Percentiles rank a stretch among this genome's conserved stretches.
Evolutionary conservation across 495 filamentous ascomycete species (phyloP).

Genomic region (Neurospora cerealis): DNA sequence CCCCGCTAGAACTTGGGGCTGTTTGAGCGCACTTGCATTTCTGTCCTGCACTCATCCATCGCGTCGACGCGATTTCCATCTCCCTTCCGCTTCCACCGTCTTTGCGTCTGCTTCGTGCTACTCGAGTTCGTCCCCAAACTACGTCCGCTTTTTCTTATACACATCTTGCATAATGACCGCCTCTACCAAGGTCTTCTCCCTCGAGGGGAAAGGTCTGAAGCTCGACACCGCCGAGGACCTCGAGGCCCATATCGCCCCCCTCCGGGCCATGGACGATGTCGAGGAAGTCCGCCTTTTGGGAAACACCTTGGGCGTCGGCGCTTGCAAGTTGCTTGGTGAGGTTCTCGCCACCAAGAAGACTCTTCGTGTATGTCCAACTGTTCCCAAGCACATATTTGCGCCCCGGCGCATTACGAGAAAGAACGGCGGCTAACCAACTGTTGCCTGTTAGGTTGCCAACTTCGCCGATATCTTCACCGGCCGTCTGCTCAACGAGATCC

Average conservation of each 20-base stretch:
- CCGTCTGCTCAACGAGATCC: conserved; percentile 88
- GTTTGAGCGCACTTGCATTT: not conserved
- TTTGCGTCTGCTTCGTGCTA: not conserved
- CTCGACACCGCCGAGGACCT: conserved; percentile 80
- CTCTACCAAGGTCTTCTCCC: conserved; percentile 64
- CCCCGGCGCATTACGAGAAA: not conserved
- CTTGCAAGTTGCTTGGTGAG: conserved; percentile 71
- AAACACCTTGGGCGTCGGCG: conserved; percentile 85
- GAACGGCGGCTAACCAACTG: conserved; percentile 10
- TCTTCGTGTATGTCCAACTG: conserved; percentile 46
- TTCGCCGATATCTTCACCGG: conserved; percentile 96
- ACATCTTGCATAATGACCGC: conserved; percentile 29
- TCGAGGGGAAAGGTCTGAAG: conserved; percentile 84
- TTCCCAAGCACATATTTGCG: not conserved
- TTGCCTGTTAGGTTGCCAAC: conserved; percentile 56
- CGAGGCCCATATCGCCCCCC: conserved; percentile 66
- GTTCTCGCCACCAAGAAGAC: conserved; percentile 71
- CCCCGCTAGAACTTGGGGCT: conserved; percentile 16
- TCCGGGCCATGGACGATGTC: conserved; percentile 61
- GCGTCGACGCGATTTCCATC: not conserved
- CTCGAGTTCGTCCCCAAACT: not conserved
- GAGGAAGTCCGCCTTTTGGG: conserved; percentile 77
- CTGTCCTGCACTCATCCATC: conserved; percentile 2
- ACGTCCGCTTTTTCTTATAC: not conserved
- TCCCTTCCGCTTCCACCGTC: not conserved